Conservation (phyloP, 2,329 filamentous ascomycete genomes). For the Aaosphaeria pasadenensis region DNA sequence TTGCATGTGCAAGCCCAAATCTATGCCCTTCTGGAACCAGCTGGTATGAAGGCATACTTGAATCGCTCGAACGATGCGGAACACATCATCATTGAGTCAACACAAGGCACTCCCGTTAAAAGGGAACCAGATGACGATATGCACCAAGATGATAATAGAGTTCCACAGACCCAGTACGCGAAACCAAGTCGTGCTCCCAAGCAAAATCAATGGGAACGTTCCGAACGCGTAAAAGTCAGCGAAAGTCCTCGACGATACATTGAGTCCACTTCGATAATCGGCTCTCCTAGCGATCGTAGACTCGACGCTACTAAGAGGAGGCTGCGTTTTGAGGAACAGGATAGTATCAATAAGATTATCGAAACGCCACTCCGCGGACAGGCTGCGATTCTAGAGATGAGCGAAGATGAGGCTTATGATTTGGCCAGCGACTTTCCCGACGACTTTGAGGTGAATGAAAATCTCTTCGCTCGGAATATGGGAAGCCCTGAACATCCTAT, state of each 20-base stretch:
- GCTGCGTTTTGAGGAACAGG: constrained; percentile 1
- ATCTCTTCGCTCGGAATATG: constrained; percentile 20
- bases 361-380: constrained; percentile 21
- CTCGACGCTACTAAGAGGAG: too few species aligned
- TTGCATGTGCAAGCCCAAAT: constrained; percentile 27
- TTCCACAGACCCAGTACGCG: constrained; percentile 33
- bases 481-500: constrained; percentile 10
- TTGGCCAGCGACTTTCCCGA: constrained; percentile 18
- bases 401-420: not conserved
- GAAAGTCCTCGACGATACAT: too few species aligned
- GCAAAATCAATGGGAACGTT: constrained; percentile 25
- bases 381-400: too few species aligned
- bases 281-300: too few species aligned
- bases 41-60: constrained; percentile 19
- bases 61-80: constrained; percentile 1
- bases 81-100: constrained; percentile 27
- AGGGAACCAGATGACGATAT: constrained; percentile 7
- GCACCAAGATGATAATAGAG: constrained; percentile 11
- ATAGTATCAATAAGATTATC: constrained; percentile 15
- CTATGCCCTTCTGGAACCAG: constrained; percentile 20
- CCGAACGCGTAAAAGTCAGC: constrained; percentile 11
- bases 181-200: constrained; percentile 28
- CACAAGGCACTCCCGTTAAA: constrained; percentile 22
- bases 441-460: constrained; percentile 26
- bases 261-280: too few species aligned